These are phyloP conservation scores for Phialocephala subalpina DNA, from an alignment of 2,329 filamentous ascomycete species.

Conservation along the genomic window DNA sequence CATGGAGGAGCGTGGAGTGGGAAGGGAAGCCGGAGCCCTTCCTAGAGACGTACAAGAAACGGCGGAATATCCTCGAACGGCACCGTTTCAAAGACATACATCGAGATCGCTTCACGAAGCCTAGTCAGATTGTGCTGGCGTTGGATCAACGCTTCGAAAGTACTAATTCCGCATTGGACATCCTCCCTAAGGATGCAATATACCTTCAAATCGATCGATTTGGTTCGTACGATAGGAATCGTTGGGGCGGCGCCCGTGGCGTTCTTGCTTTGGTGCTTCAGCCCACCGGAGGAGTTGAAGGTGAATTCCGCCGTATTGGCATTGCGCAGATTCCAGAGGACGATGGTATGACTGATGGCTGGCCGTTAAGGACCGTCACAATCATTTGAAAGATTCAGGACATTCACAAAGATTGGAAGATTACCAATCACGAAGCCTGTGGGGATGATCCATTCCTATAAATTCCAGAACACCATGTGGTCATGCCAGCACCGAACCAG, in stretches of 20 bases:
- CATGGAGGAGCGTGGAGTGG: not conserved
- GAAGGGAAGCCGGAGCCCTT: not conserved
- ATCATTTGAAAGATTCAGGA: not conserved
- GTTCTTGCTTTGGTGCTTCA: not conserved
- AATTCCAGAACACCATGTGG: no score
- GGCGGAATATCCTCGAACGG: not conserved
- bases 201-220: not conserved
- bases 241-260: not conserved
- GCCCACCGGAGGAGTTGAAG: not conserved
- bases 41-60: not conserved
- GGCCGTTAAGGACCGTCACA: not conserved
- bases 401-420: no score
- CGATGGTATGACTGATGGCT: not conserved
- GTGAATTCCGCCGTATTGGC: not conserved
- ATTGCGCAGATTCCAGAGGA: conserved; percentile 3
- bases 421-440: no score
- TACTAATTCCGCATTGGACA: not conserved
- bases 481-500: no score
- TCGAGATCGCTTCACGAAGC: not conserved
- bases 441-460: no score
- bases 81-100: not conserved
- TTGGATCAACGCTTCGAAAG: not conserved
- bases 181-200: not conserved
- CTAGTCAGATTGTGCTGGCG: not conserved
- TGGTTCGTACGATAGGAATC: not conserved